Evolutionary conservation across 257 asterid species (phyloP), one percentile per base, ranked within the genome.

Genomic region (Haberlea rhodopensis): DNA sequence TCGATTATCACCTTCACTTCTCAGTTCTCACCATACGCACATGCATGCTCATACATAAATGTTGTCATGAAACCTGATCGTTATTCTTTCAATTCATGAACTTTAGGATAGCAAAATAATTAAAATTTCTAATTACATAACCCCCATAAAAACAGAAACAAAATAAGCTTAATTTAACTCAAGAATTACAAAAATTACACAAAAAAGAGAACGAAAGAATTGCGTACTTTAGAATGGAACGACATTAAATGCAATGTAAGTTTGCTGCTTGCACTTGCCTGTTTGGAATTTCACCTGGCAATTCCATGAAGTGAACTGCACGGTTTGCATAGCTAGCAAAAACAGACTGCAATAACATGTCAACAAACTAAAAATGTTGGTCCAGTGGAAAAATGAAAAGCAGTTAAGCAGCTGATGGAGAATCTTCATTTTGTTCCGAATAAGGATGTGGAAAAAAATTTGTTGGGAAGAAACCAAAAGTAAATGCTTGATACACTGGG

Each of bases 281-380:
- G 83, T 87, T 94, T 22, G 87, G 89, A 55, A 94, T 83, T 73
- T 94, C 99, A 73, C 99, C 99, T 67, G 99, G 99, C 70, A 94
- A 95, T 70, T 87, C 99, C 99, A 90, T 94, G 78, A 94, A 94
- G 83, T 86, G 99, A 77, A 94, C 91, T 51, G 94, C 82, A 57
- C 97, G 97, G 34, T 86, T 97, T 67, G 82, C 86, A 45, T 94
- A 94, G 74, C 96, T 90, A 63, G 87, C 83, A 81, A 90, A 94
- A 64, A 90, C 89, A 60, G 96, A 85, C 99, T 94, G 89, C 78
- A 68, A 18, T 51, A 55, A 57, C 60, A 62, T 57, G 58, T 54
- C 4, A 46, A 74, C 6, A 21, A 67, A 62, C 46, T 37, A 75
- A 24, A 64, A 22, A 59, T 67, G 57, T 37, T 32, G 25, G 54